Evolutionary conservation across 768 basidiomycete species (phyloP).

Genomic region (Harrya chromipes): DNA sequence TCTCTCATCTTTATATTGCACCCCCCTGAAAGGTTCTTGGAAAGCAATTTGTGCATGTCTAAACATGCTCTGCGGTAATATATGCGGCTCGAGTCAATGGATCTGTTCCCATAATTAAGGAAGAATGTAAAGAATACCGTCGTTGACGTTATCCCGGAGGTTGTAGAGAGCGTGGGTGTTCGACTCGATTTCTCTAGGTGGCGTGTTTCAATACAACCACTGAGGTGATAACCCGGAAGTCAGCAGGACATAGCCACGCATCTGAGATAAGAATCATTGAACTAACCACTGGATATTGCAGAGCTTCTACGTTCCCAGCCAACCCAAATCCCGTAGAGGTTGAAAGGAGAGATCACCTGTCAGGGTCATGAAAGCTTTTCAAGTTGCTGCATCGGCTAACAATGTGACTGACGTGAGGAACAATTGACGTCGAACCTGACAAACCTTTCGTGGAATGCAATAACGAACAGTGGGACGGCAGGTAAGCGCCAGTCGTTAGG

Average conservation of each 20-base stretch:
- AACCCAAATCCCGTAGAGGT: not conserved
- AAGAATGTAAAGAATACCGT: conserved; percentile 4
- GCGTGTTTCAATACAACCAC: not conserved
- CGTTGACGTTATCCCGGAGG: not conserved
- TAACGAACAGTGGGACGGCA: no score
- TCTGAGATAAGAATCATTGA: not conserved
- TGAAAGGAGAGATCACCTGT: not conserved
- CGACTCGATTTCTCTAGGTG: not conserved
- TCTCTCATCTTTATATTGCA: conserved; percentile 20
- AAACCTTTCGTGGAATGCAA: not conserved
- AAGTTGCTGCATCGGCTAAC: not conserved
- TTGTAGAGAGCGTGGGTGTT: not conserved
- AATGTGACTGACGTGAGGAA: conserved; percentile 9
- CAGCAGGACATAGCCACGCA: not conserved
- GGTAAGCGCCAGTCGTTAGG: no score
- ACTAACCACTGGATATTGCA: not conserved
- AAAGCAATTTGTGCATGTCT: conserved; percentile 3
- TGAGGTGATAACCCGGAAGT: not conserved
- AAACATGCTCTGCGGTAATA: conserved; percentile 13
- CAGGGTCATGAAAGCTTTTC: not conserved
- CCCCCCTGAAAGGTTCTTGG: conserved; percentile 10
- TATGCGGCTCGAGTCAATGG: not conserved
- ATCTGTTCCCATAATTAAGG: conserved; percentile 4
- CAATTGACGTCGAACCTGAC: not conserved
- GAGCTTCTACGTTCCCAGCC: not conserved